phyloP scores from a whole-genome alignment of 495 filamentous ascomycete species.

The Clohesyomyces aquaticus region DNA sequence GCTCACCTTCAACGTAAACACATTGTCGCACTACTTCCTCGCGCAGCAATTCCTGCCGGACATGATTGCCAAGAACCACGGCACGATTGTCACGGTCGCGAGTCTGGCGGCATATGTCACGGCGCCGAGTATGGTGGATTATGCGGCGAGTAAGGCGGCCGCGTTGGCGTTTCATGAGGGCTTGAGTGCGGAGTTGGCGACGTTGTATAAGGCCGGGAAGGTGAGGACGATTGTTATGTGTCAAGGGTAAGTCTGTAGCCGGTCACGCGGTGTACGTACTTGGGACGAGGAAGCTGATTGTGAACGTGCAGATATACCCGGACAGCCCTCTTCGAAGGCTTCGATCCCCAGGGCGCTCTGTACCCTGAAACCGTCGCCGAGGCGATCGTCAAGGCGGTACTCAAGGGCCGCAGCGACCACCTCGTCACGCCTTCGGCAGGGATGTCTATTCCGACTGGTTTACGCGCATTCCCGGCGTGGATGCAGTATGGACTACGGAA shows the following conservation, averaged over 20 bases:
- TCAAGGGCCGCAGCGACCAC: constrained; percentile 61
- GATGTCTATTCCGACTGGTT: constrained; percentile 43
- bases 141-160: constrained; percentile 69
- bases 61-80: constrained; percentile 67
- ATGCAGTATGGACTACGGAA: constrained; percentile 47
- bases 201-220: constrained; percentile 63
- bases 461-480: constrained; percentile 53
- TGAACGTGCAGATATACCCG: no score
- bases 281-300: no score
- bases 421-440: constrained; percentile 56
- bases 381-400: constrained; percentile 62
- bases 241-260: no score
- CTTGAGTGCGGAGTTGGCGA: constrained; percentile 62
- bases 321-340: constrained; percentile 63
- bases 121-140: constrained; percentile 69
- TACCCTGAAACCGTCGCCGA: constrained; percentile 68
- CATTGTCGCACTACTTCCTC: constrained; percentile 68
- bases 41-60: constrained; percentile 67
- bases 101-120: constrained; percentile 62
- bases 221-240: constrained; percentile 70
- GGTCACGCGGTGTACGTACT: no score
- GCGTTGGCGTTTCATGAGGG: constrained; percentile 72
- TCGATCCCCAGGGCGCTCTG: constrained; percentile 61
- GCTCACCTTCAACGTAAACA: constrained; percentile 74
- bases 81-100: constrained; percentile 76